phyloP scores from a whole-genome alignment of 352 stramenopile species.

The Phytophthora uliginosa region DNA sequence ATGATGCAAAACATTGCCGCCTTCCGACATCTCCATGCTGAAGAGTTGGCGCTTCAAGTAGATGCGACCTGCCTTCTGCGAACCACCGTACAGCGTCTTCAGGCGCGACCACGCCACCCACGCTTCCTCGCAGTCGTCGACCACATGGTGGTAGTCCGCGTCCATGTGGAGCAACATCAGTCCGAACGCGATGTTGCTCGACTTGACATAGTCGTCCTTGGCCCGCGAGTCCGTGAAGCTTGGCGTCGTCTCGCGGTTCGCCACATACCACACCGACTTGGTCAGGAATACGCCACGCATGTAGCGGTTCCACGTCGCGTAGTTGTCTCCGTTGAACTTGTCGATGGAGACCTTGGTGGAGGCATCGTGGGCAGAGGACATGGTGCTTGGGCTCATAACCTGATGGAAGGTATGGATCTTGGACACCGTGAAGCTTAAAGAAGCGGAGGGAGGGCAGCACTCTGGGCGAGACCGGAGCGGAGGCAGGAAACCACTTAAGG shows the following conservation, averaged over 20 bases:
- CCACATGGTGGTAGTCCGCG: conserved; percentile 24
- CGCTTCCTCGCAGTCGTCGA: too few relatives aligned
- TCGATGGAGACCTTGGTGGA: conserved; percentile 19
- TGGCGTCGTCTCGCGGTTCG: conserved; percentile 23
- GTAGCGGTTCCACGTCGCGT: conserved; percentile 23
- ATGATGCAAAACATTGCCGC: too few relatives aligned
- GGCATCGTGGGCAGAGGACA: conserved; percentile 27
- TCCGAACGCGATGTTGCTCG: conserved; percentile 25
- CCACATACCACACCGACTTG: conserved; percentile 34
- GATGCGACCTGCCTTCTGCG: too few relatives aligned
- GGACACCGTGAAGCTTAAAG: too few relatives aligned
- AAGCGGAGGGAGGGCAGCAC: too few relatives aligned
- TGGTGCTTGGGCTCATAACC: conserved; percentile 25
- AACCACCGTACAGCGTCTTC: too few relatives aligned
- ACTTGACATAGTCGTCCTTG: conserved; percentile 25
- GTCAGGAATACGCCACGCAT: conserved; percentile 38
- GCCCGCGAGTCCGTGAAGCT: conserved; percentile 18
- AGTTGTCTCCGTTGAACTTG: conserved; percentile 20
- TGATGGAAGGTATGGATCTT: not conserved
- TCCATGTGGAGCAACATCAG: conserved; percentile 30
- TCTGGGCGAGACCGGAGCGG: too few relatives aligned
- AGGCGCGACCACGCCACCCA: too few relatives aligned
- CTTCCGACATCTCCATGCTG: too few relatives aligned
- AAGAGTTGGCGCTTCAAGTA: too few relatives aligned
- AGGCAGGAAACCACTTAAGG: too few relatives aligned